phyloP scores from a whole-genome alignment of 371 early-diverging fungal species.

The Mortierella sp. region DNA sequence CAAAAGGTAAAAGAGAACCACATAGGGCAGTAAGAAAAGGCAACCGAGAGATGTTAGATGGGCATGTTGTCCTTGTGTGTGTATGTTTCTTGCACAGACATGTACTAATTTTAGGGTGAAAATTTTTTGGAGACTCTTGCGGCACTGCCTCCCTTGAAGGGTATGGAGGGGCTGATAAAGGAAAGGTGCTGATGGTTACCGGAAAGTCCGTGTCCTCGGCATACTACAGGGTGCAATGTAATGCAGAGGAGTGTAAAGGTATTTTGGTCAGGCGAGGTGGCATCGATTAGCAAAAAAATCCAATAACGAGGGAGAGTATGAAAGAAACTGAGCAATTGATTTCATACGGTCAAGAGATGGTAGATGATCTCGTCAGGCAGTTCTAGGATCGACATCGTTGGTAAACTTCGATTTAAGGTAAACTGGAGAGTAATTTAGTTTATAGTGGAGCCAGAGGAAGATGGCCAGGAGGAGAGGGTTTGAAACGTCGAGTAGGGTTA shows the following conservation, averaged over 20 bases:
- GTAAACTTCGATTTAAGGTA: background rate
- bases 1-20: background rate
- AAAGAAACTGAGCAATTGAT: background rate
- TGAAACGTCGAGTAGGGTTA: background rate
- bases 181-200: background rate
- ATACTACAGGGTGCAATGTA: constrained; percentile 19
- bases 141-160: background rate
- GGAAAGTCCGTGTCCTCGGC: constrained; percentile 28
- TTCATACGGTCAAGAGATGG: constrained; percentile 36
- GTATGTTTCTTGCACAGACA: no score
- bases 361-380: constrained; percentile 45
- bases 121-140: background rate
- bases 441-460: no score
- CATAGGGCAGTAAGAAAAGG: background rate
- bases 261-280: constrained; percentile 16
- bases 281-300: background rate
- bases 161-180: background rate
- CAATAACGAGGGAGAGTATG: background rate
- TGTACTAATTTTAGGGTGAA: no score
- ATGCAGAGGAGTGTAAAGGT: background rate
- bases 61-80: background rate
- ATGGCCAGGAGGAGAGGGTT: background rate
- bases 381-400: constrained; percentile 18
- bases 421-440: no score
- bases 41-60: background rate